These are phyloP conservation scores for Exophiala calicioides DNA, from an alignment of 2,329 filamentous ascomycete genomes.

Conservation along the genomic window DNA sequence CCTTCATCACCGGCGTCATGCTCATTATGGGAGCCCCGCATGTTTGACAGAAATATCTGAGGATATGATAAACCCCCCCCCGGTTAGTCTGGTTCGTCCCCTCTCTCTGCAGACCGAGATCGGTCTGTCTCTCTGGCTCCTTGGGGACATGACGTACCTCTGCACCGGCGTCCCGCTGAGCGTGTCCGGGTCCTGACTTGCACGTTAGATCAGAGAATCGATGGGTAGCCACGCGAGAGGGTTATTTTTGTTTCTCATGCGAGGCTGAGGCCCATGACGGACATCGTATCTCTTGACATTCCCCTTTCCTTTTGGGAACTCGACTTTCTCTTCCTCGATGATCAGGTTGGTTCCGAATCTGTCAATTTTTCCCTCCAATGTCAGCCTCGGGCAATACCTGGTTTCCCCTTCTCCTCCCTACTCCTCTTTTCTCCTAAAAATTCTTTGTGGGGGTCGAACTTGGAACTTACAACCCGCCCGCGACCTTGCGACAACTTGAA, in stretches of 20 bases:
- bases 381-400: too few species aligned
- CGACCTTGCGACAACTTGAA: constrained; percentile 53
- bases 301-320: constrained; percentile 46
- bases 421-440: too few species aligned
- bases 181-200: constrained; percentile 42
- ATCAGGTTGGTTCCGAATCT: constrained; percentile 33
- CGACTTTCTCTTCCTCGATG: constrained; percentile 45
- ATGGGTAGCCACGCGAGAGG: too few species aligned
- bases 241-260: too few species aligned
- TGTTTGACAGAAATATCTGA: constrained; percentile 48
- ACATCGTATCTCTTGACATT: constrained; percentile 46
- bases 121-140: too few species aligned
- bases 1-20: constrained; percentile 41
- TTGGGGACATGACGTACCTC: too few species aligned
- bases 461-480: constrained; percentile 40
- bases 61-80: too few species aligned
- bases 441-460: too few species aligned
- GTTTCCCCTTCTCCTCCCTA: too few species aligned
- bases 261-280: background rate
- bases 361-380: constrained; percentile 29
- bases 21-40: constrained; percentile 54
- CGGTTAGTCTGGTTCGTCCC: too few species aligned
- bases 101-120: too few species aligned
- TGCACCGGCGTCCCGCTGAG: constrained; percentile 49
- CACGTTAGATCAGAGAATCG: background rate